These are phyloP conservation scores for Edhazardia aedis DNA, from an alignment of 371 early-diverging fungal species.

Conservation along the genomic window DNA sequence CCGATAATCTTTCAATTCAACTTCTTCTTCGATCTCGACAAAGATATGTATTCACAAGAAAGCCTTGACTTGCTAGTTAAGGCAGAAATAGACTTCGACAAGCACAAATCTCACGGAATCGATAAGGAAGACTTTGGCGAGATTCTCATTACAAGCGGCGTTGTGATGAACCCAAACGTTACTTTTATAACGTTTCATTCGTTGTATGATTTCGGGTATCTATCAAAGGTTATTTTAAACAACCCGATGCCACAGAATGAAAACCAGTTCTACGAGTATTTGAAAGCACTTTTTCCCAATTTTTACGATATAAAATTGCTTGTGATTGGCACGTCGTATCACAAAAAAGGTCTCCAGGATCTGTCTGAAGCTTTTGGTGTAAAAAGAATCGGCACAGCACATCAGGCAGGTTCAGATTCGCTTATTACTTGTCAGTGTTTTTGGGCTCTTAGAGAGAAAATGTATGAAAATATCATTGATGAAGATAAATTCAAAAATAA, in stretches of 20 bases:
- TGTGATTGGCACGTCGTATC: conserved; percentile 73
- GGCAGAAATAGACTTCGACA: conserved; percentile 87
- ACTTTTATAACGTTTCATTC: conserved; percentile 96
- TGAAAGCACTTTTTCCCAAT: conserved; percentile 73
- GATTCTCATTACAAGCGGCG: conserved; percentile 75
- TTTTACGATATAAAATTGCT: conserved; percentile 94
- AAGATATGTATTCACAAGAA: conserved; percentile 93
- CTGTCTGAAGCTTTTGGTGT: conserved; percentile 76
- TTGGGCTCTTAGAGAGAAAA: conserved; percentile 74
- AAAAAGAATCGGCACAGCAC: conserved; percentile 76
- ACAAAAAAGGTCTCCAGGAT: conserved; percentile 92
- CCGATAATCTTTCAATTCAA: conserved; percentile 99
- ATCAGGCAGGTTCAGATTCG: conserved; percentile 97
- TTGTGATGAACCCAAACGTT: conserved; percentile 70
- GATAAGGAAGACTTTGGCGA: conserved; percentile 84
- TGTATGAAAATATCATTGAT: conserved; percentile 73
- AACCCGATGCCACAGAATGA: conserved; percentile 70
- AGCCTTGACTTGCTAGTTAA: conserved; percentile 81
- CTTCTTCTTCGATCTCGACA: conserved; percentile 76
- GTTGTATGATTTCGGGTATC: conserved; percentile 93
- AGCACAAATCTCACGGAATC: conserved; percentile 83
- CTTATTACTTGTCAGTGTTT: conserved; percentile 76
- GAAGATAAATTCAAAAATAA: not conserved
- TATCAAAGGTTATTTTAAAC: conserved; percentile 77
- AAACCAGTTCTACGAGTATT: conserved; percentile 69